These are phyloP conservation scores for Pleomassaria siparia DNA, from an alignment of 2,329 filamentous ascomycete species.

Conservation along the genomic window DNA sequence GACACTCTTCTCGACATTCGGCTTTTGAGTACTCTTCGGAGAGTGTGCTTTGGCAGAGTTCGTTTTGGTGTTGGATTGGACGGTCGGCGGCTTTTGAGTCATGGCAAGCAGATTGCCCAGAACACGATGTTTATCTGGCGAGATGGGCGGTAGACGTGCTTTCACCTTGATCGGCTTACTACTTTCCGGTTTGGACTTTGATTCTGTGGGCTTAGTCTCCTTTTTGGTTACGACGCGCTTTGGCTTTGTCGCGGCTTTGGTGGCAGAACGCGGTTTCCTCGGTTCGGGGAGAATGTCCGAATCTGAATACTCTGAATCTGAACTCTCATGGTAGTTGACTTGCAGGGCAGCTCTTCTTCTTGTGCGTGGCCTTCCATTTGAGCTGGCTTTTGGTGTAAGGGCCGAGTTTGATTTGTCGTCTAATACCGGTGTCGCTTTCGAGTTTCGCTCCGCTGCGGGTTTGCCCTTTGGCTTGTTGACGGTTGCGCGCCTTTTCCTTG, in stretches of 20 bases:
- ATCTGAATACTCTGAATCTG: conserved; percentile 14
- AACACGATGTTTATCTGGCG: conserved; percentile 1
- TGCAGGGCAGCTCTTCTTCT: conserved; percentile 4
- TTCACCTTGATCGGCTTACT: neutral
- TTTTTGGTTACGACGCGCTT: neutral
- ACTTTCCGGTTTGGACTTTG: neutral
- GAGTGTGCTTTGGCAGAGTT: neutral
- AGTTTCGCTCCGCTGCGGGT: too few relatives aligned
- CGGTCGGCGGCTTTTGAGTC: neutral
- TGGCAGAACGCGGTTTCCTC: conserved; percentile 1
- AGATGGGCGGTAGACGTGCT: neutral
- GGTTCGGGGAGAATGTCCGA: conserved; percentile 1
- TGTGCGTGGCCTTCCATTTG: too few relatives aligned
- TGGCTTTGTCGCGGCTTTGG: neutral
- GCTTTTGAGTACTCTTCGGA: neutral
- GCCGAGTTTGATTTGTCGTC: too few relatives aligned
- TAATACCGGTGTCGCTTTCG: too few relatives aligned
- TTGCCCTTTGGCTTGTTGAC: too few relatives aligned
- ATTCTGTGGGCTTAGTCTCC: neutral
- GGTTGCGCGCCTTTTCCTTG: neutral
- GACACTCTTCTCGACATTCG: neutral
- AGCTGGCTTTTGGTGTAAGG: too few relatives aligned
- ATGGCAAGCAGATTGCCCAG: conserved; percentile 3
- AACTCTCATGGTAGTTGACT: conserved; percentile 9
- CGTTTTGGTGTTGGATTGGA: neutral